A percentile compares a stretch with the other conserved stretches of the same genome.
phyloP scores from a whole-genome alignment of 495 filamentous ascomycete species.

The Parachaetomium inaequale region DNA sequence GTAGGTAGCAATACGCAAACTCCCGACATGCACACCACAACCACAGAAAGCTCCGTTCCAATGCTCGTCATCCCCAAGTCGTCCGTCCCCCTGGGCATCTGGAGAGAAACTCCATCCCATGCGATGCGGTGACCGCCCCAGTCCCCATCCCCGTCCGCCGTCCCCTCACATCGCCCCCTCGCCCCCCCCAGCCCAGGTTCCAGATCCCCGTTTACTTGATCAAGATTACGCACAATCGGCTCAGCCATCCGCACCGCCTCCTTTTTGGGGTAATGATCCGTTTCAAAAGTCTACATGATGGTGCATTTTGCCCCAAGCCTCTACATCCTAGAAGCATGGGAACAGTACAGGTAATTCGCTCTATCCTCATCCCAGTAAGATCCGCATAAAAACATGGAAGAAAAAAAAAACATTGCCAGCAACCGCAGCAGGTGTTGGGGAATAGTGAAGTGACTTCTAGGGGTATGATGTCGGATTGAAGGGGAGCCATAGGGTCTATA shows the following conservation, averaged over 20 bases:
- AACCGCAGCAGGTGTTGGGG: constrained; percentile 18
- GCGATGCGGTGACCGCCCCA: not conserved
- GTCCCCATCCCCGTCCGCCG: not conserved
- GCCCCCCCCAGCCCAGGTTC: not conserved
- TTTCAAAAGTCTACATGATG: constrained; percentile 33
- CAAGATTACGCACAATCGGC: constrained; percentile 9
- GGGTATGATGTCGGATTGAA: constrained; percentile 29
- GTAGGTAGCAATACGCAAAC: no score
- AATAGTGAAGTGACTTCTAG: constrained; percentile 30
- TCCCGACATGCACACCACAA: no score
- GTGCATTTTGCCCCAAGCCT: constrained; percentile 25
- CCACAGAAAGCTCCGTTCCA: not conserved
- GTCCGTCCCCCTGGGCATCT: not conserved
- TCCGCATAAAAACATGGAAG: constrained; percentile 19
- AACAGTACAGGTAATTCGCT: constrained; percentile 34
- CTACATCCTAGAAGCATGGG: constrained; percentile 27
- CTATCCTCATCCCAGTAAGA: constrained; percentile 28
- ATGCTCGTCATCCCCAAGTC: not conserved
- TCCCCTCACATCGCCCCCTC: constrained; percentile 6
- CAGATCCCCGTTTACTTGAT: constrained; percentile 2
- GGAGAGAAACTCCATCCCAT: not conserved
- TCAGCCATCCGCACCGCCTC: constrained; percentile 14
- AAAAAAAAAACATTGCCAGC: constrained; percentile 26
- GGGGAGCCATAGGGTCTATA: constrained; percentile 30
- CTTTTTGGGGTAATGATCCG: constrained; percentile 18